Percentiles rank a stretch among this genome's conserved stretches.
phyloP scores from a whole-genome alignment of 2,329 filamentous ascomycete species.

The Scedosporium aurantiacum region DNA sequence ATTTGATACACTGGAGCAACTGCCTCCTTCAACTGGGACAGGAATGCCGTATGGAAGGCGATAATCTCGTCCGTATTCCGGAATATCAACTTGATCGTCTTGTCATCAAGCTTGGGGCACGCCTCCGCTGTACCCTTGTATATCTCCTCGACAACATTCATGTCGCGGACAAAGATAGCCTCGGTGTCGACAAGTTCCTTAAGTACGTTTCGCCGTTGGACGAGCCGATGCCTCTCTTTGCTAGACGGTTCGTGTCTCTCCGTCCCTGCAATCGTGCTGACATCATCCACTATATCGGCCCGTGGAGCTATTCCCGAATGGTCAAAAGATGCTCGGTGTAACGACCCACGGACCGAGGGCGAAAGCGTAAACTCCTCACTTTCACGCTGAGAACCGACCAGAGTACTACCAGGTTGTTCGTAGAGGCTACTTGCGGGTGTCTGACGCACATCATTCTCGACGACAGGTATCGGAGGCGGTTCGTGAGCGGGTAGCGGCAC shows the following conservation, averaged over 20 bases:
- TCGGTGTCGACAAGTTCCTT: slow-evolving; percentile 88
- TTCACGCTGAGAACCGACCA: slow-evolving; percentile 31
- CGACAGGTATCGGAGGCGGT: slow-evolving; percentile 36
- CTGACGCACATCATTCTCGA: slow-evolving; percentile 3
- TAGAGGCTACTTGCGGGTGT: slow-evolving; percentile 9
- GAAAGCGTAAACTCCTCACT: slow-evolving; percentile 26
- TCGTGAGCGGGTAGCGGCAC: slow-evolving; percentile 36
- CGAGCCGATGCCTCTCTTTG: slow-evolving; percentile 59
- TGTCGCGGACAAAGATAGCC: slow-evolving; percentile 79
- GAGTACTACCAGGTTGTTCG: slow-evolving; percentile 28
- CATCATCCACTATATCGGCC: background rate
- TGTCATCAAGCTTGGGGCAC: slow-evolving; percentile 65
- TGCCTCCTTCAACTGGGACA: slow-evolving; percentile 69
- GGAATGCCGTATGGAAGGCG: slow-evolving; percentile 70
- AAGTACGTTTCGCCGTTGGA: slow-evolving; percentile 72
- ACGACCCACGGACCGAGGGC: slow-evolving; percentile 7
- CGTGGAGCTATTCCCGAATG: background rate
- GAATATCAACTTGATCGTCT: slow-evolving; percentile 84
- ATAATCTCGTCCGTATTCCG: slow-evolving; percentile 88
- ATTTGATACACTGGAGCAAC: slow-evolving; percentile 59
- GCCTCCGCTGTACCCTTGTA: slow-evolving; percentile 88
- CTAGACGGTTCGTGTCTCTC: slow-evolving; percentile 26
- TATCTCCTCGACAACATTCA: slow-evolving; percentile 96
- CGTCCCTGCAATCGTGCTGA: background rate
- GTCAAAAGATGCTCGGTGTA: background rate